A percentile compares a stretch with the other conserved stretches of the same genome.
Conservation (phyloP, 805 yeast genomes). For the Ogataea thermomethanolica region DNA sequence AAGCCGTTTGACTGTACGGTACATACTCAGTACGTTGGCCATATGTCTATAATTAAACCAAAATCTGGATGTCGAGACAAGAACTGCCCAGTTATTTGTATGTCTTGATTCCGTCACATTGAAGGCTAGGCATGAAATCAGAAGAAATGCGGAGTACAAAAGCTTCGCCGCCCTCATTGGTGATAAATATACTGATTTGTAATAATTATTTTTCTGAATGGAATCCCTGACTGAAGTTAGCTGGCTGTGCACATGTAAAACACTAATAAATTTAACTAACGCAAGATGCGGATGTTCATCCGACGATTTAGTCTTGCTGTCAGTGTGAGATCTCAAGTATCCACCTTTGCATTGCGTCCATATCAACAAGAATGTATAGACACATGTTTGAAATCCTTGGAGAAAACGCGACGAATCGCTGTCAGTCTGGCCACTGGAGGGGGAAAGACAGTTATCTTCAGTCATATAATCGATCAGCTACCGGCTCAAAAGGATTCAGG, state of each 20-base stretch:
- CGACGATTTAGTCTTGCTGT: slow-evolving; percentile 7
- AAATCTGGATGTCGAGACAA: slow-evolving; percentile 92
- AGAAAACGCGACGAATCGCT: slow-evolving; percentile 52
- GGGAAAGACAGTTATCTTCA: slow-evolving; percentile 83
- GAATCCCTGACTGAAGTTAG: too few relatives aligned
- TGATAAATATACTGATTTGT: neutral
- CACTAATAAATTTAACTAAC: neutral
- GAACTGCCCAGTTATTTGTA: slow-evolving; percentile 75
- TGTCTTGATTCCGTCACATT: slow-evolving; percentile 41
- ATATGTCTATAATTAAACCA: slow-evolving; percentile 99
- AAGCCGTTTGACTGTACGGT: slow-evolving; percentile 89
- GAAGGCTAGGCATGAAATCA: slow-evolving; percentile 2
- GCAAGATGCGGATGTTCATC: neutral
- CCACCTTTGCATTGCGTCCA: slow-evolving; percentile 15
- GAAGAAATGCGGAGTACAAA: slow-evolving; percentile 1
- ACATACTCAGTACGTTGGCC: slow-evolving; percentile 93
- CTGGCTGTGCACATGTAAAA: slow-evolving; percentile 1
- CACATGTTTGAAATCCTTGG: slow-evolving; percentile 47
- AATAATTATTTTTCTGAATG: too few relatives aligned
- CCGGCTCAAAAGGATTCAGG: slow-evolving; percentile 23
- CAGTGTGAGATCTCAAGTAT: neutral
- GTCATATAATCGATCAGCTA: slow-evolving; percentile 47
- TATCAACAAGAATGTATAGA: slow-evolving; percentile 75
- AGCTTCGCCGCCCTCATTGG: neutral
- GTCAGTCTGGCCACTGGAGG: slow-evolving; percentile 92